A percentile compares a stretch with the other conserved stretches of the same genome.
phyloP scores from a whole-genome alignment of 1,284 basidiomycete genomes.

The Rhodotorula sp. region DNA sequence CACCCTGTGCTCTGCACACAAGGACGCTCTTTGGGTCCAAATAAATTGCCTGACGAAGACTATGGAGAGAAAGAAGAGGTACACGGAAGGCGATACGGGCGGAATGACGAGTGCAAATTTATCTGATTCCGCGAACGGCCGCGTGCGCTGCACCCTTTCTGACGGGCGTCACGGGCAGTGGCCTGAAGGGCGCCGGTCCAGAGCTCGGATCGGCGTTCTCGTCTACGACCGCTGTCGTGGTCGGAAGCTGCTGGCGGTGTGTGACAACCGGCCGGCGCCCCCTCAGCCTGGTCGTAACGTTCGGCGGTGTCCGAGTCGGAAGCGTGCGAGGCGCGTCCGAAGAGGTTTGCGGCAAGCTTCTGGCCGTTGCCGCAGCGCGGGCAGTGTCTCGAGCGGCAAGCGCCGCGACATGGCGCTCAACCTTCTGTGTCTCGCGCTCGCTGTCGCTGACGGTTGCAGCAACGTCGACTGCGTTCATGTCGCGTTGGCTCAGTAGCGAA shows the following conservation, averaged over 20 bases:
- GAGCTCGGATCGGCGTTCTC: not conserved
- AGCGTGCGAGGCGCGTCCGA: not conserved
- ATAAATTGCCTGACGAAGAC: too few species aligned
- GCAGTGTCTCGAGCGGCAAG: not conserved
- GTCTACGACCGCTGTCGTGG: not conserved
- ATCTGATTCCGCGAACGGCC: not conserved
- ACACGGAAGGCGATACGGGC: too few species aligned
- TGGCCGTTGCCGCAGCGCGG: not conserved
- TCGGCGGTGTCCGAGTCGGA: not conserved
- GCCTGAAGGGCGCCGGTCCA: not conserved
- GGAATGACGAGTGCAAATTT: too few species aligned
- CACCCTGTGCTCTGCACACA: too few species aligned
- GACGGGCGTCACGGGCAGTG: not conserved
- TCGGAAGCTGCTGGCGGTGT: not conserved
- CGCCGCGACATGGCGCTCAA: not conserved
- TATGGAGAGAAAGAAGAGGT: too few species aligned
- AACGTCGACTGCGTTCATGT: not conserved
- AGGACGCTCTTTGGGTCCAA: too few species aligned
- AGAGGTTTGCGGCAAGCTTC: not conserved
- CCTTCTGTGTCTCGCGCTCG: not conserved
- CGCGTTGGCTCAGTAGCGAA: constrained; percentile 24
- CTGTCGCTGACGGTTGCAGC: not conserved
- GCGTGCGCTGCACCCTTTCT: not conserved
- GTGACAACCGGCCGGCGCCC: not conserved
- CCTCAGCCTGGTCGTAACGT: not conserved